Evolutionary conservation across 371 early-diverging fungal species (phyloP).

Genomic region (Mucor sp.): DNA sequence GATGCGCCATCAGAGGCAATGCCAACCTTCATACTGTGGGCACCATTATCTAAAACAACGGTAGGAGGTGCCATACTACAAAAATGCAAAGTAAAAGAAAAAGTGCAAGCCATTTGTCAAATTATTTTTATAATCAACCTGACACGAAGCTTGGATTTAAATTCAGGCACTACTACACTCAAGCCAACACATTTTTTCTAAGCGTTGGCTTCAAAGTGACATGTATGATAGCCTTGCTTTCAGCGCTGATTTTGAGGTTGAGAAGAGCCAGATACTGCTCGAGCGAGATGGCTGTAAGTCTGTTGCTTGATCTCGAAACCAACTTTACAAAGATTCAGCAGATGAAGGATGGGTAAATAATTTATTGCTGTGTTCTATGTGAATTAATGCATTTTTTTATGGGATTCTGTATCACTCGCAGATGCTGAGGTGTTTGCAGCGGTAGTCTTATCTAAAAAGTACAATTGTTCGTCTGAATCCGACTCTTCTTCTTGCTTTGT

Average conservation of each 20-base stretch:
- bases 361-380: not conserved
- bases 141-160: not conserved
- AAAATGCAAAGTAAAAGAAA: not conserved
- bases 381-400: not conserved
- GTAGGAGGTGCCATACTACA: constrained; percentile 16
- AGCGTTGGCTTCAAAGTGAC: no score
- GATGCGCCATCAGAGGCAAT: constrained; percentile 33
- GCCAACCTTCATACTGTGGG: constrained; percentile 72
- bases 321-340: no score
- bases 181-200: not conserved
- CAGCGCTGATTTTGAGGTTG: no score
- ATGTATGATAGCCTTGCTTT: no score
- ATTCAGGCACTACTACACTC: not conserved
- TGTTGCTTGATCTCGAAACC: no score
- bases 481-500: constrained; percentile 26
- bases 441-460: constrained; percentile 21
- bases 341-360: not conserved
- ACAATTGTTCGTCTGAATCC: constrained; percentile 21
- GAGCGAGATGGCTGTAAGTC: no score
- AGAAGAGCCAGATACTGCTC: no score
- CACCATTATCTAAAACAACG: constrained; percentile 80
- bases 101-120: not conserved
- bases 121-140: not conserved
- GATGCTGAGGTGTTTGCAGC: constrained; percentile 12
- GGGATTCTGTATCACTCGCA: constrained; percentile 22